phyloP scores from a whole-genome alignment of 257 asterid species.

The Scutellaria minor region DNA sequence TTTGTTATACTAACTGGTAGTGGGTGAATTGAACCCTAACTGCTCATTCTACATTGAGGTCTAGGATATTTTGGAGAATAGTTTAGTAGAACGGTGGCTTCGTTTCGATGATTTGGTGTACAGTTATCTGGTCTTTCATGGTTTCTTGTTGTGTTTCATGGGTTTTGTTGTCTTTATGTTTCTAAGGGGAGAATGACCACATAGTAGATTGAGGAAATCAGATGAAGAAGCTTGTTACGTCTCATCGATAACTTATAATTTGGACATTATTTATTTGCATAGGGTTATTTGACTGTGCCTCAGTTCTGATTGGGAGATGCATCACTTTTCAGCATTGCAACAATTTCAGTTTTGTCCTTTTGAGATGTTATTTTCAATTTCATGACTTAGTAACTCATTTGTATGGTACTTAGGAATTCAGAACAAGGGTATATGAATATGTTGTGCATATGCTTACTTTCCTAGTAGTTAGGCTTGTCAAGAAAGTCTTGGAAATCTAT shows the following conservation, averaged over 20 bases:
- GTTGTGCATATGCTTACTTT: background rate
- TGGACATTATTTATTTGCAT: background rate
- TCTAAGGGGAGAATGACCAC: background rate
- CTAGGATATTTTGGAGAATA: background rate
- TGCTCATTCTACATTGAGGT: constrained; percentile 11
- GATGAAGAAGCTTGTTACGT: background rate
- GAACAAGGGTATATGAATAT: background rate
- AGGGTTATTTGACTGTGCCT: background rate
- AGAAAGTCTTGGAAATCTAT: background rate
- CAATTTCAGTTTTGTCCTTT: background rate
- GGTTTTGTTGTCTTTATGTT: constrained; percentile 20
- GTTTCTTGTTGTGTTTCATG: constrained; percentile 1
- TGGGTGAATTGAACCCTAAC: constrained; percentile 12
- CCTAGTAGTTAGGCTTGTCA: background rate
- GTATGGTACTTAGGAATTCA: too few relatives aligned
- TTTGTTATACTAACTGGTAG: background rate
- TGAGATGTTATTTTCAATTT: background rate
- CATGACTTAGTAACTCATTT: background rate
- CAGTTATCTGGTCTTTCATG: constrained; percentile 9
- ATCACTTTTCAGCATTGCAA: background rate
- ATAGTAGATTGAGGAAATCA: constrained; percentile 23
- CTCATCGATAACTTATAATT: background rate
- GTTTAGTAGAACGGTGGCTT: background rate
- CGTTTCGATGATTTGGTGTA: background rate
- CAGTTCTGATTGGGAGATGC: background rate